Conservation (phyloP, 495 filamentous ascomycete species). For the Amniculicola lignicola region DNA sequence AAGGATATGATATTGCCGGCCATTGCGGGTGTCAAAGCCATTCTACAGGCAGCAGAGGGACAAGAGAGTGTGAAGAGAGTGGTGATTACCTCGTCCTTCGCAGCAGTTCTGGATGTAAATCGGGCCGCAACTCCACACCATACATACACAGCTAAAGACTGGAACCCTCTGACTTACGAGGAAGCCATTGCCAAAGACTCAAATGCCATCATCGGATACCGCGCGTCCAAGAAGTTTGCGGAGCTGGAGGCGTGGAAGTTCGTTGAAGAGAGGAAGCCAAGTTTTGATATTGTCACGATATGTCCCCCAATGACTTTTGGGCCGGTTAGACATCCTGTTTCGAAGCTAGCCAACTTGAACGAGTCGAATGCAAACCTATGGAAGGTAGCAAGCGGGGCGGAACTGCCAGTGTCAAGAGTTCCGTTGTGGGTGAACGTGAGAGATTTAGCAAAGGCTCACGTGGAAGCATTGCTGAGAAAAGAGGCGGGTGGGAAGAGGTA, state of each 20-base stretch:
- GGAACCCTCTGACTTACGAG: slow-evolving; percentile 25
- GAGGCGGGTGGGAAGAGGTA: slow-evolving; percentile 44
- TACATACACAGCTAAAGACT: slow-evolving; percentile 19
- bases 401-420: slow-evolving; percentile 39
- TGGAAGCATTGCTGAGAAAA: slow-evolving; percentile 39
- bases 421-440: slow-evolving; percentile 49
- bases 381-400: slow-evolving; percentile 36
- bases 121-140: not conserved
- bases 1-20: slow-evolving; percentile 15
- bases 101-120: slow-evolving; percentile 8
- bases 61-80: slow-evolving; percentile 15
- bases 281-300: slow-evolving; percentile 35
- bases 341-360: slow-evolving; percentile 39
- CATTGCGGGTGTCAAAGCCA: slow-evolving; percentile 9
- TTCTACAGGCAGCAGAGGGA: slow-evolving; percentile 1
- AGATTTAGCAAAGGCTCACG: slow-evolving; percentile 47
- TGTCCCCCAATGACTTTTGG: slow-evolving; percentile 50
- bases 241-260: slow-evolving; percentile 47
- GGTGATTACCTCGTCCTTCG: slow-evolving; percentile 16
- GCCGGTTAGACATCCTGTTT: slow-evolving; percentile 44
- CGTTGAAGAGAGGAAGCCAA: slow-evolving; percentile 19
- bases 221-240: slow-evolving; percentile 21
- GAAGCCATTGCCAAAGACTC: slow-evolving; percentile 4
- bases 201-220: slow-evolving; percentile 16
- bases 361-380: slow-evolving; percentile 41